Evolutionary conservation across 495 filamentous ascomycete species (phyloP).

Genomic region (Tuber melanosporum): DNA sequence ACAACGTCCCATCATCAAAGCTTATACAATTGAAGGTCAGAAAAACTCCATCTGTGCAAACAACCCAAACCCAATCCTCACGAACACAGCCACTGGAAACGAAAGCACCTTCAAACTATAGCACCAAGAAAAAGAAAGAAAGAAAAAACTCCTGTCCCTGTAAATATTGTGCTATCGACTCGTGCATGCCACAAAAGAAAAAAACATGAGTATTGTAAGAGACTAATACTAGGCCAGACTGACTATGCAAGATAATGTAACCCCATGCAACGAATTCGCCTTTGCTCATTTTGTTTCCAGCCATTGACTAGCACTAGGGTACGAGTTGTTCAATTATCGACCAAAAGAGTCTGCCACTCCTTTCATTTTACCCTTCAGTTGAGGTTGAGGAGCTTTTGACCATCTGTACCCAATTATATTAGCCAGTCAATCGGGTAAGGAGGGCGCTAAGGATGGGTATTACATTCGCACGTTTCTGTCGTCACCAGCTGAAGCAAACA

Average conservation of each 20-base stretch:
- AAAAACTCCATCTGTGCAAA: conserved; percentile 6
- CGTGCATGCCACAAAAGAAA: conserved; percentile 4
- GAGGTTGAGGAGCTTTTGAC: conserved; percentile 39
- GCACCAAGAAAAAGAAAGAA: background rate
- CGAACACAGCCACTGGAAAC: background rate
- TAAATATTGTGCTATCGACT: conserved; percentile 6
- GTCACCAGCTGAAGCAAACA: conserved; percentile 91
- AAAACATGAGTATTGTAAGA: conserved; percentile 4
- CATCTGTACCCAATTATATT: conserved; percentile 28
- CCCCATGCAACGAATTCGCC: background rate
- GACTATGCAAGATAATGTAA: conserved; percentile 8
- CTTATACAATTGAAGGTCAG: conserved; percentile 4
- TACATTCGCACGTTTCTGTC: conserved; percentile 83
- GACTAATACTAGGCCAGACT: background rate
- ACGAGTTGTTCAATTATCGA: conserved; percentile 23
- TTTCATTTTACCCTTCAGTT: conserved; percentile 41
- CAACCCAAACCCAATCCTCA: background rate
- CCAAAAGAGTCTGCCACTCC: conserved; percentile 27
- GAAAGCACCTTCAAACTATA: conserved; percentile 1
- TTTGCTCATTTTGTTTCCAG: background rate
- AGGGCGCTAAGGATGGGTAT: conserved; percentile 33
- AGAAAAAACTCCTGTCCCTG: background rate
- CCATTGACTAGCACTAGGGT: background rate
- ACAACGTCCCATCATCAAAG: background rate
- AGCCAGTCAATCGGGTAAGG: background rate